Percentiles rank a stretch among this genome's conserved stretches.
These are phyloP conservation scores for Rhizopogon vesiculosus DNA, from an alignment of 768 basidiomycete species.

Conservation along the genomic window DNA sequence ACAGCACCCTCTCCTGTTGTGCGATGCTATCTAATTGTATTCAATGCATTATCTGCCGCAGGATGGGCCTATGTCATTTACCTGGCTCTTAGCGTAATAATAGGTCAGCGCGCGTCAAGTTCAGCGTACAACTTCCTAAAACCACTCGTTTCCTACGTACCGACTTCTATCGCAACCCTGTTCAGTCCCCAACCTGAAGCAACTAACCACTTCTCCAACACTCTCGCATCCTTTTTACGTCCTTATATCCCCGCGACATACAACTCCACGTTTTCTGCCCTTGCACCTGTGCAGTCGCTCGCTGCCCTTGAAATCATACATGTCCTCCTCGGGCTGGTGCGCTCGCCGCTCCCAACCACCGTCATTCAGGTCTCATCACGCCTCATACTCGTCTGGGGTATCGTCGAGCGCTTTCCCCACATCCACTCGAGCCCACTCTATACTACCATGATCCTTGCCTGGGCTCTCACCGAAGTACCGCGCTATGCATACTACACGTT, in stretches of 20 bases:
- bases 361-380: constrained; percentile 76
- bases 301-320: constrained; percentile 86
- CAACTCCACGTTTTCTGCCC: constrained; percentile 54
- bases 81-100: constrained; percentile 45
- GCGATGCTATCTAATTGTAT: constrained; percentile 60
- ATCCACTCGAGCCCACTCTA: constrained; percentile 76
- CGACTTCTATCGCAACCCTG: constrained; percentile 8
- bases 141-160: constrained; percentile 22
- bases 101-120: background rate
- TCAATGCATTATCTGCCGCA: constrained; percentile 70
- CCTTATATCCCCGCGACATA: constrained; percentile 39
- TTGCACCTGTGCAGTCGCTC: constrained; percentile 74
- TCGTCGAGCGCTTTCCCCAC: constrained; percentile 34
- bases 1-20: background rate
- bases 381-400: constrained; percentile 82
- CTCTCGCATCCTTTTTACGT: constrained; percentile 26
- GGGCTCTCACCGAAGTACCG: constrained; percentile 88
- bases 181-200: constrained; percentile 11
- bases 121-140: constrained; percentile 33
- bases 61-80: constrained; percentile 75
- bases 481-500: constrained; percentile 87
- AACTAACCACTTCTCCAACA: constrained; percentile 33
- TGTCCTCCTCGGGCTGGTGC: constrained; percentile 71
- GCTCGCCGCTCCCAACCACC: constrained; percentile 72
- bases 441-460: constrained; percentile 88